Conservation (phyloP, 2,329 filamentous ascomycete species). For the Exophiala calicioides region DNA sequence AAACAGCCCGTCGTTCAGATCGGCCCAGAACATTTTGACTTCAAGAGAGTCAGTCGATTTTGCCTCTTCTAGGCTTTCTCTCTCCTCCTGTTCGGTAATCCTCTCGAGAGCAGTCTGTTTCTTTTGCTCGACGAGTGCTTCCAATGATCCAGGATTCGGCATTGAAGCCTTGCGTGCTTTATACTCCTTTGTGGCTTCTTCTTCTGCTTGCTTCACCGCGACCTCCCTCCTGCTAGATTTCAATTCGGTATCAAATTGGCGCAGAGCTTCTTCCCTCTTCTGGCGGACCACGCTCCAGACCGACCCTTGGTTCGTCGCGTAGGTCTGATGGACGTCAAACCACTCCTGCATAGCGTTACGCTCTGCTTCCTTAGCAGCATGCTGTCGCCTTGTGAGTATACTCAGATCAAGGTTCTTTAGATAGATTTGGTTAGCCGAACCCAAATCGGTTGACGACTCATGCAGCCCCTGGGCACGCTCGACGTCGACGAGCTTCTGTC, state of each 20-base stretch:
- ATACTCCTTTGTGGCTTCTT: constrained; percentile 6
- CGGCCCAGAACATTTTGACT: constrained; percentile 50
- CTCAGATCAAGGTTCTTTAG: constrained; percentile 5
- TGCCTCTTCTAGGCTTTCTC: constrained; percentile 14
- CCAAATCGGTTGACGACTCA: constrained; percentile 11
- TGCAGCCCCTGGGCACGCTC: constrained; percentile 4
- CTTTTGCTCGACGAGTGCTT: constrained; percentile 4
- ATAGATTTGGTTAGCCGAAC: constrained; percentile 9
- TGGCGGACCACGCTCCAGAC: constrained; percentile 17
- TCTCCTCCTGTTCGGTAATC: constrained; percentile 9
- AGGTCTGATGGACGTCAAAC: constrained; percentile 13
- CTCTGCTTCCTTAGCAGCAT: constrained; percentile 11
- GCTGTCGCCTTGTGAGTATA: constrained; percentile 5
- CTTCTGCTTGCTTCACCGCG: constrained; percentile 9
- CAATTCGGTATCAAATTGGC: constrained; percentile 5
- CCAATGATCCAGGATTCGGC: not conserved
- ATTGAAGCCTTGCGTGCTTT: constrained; percentile 1
- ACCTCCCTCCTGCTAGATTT: constrained; percentile 7
- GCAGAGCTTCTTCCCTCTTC: constrained; percentile 13
- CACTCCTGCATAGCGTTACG: constrained; percentile 18
- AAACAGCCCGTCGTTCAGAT: constrained; percentile 52
- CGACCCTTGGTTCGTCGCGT: constrained; percentile 12
- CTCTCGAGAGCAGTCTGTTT: constrained; percentile 8
- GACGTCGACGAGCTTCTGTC: constrained; percentile 7
- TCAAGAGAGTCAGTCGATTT: constrained; percentile 34